Percentiles rank a stretch among this genome's conserved stretches.
phyloP scores from a whole-genome alignment of 352 stramenopile genomes.

The Phytophthora hibernalis region DNA sequence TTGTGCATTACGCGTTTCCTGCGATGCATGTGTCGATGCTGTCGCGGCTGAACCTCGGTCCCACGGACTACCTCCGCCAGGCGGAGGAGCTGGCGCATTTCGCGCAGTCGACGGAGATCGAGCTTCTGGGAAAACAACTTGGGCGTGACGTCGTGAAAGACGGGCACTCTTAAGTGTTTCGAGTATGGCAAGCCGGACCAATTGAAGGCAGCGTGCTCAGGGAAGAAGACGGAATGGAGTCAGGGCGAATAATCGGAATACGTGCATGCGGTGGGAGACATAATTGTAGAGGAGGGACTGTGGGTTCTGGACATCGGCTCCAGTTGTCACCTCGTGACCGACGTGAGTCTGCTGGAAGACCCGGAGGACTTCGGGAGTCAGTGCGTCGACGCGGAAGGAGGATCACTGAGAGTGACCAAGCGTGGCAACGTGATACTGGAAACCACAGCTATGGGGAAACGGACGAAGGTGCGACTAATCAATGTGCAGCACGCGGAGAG shows the following conservation, averaged over 20 bases:
- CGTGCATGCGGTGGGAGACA: not conserved
- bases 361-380: too few relatives aligned
- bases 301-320: not conserved
- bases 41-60: not conserved
- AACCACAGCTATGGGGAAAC: not conserved
- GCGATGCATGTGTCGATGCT: not conserved
- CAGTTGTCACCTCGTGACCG: not conserved
- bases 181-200: not conserved
- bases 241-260: not conserved
- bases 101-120: not conserved
- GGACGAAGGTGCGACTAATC: not conserved
- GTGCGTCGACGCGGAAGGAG: too few relatives aligned
- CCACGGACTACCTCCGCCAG: too few relatives aligned
- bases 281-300: not conserved
- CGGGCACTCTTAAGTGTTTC: not conserved
- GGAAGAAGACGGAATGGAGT: not conserved
- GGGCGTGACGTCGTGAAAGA: not conserved
- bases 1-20: not conserved
- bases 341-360: not conserved
- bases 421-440: not conserved
- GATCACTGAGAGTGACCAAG: too few relatives aligned
- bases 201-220: not conserved
- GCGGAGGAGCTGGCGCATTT: too few relatives aligned
- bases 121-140: not conserved
- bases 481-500: not conserved